Evolutionary conservation across 768 basidiomycete species (phyloP), one percentile per base, ranked within the genome.

Genomic region (Suillus americanus): DNA sequence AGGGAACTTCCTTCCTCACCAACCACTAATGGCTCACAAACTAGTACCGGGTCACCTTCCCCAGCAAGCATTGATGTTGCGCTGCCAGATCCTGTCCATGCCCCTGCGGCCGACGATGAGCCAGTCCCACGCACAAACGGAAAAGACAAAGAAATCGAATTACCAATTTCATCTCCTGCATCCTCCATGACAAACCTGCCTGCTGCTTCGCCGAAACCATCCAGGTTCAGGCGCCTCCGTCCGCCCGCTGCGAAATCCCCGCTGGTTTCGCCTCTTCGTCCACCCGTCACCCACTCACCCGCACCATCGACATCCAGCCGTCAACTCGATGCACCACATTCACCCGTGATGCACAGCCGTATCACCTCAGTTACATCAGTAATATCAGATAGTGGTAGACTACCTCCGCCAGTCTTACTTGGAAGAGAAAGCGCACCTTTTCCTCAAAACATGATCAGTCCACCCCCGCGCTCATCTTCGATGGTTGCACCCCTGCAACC

Each of bases 191-290:
- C 67, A 14, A 55, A 41, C 37, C 57, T 64, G 54, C 57, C 65
- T 57, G 16, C 41, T 51, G 23, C 57, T 61, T 20, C 67, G 28
- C 57, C 64, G 0, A 71, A 61, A 66, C 68, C 79, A 3, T 83
- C 86, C 1, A 86, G 85, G 0, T 86, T 87, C 71, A 81, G 86
- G 33, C 84, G 81, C 28, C 74, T 80, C 45, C 73, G 76, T 64
- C 74, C 37, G 16, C 72, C 64, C 54, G 56, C 71, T 25, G 25
- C 69, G 35, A 67, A 70, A 30, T 62, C 69, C 5, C 64, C 75
- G 1, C 30, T 76, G 14, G 67, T 74, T 16, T 71, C 77, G 16
- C 75, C 81, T 9, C 70, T 81, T 18, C 76, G 79, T 8, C 73
- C 75, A 0, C 68, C 74, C 9, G 68, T 65, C 41, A 63, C 67